Conservation (phyloP, 2,329 filamentous ascomycete species). For the Verticillium isaacii region DNA sequence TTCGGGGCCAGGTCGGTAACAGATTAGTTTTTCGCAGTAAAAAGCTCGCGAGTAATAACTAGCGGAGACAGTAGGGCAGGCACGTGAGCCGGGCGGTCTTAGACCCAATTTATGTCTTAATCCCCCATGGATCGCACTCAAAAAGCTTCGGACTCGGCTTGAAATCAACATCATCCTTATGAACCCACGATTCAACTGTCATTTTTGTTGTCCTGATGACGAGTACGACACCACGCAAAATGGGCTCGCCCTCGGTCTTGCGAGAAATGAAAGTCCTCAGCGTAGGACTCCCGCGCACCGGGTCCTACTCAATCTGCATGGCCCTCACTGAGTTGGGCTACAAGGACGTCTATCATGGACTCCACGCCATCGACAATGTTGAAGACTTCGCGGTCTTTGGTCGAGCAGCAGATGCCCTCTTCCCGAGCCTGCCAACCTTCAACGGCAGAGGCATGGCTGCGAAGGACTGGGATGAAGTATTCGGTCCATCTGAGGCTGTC, state of each 20-base stretch:
- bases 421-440: conserved; percentile 14
- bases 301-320: conserved; percentile 24
- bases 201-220: neutral
- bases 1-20: too few species aligned
- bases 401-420: conserved; percentile 23
- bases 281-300: conserved; percentile 29
- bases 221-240: neutral
- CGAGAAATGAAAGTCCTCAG: conserved; percentile 38
- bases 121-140: too few species aligned
- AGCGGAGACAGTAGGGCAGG: too few species aligned
- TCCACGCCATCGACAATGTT: conserved; percentile 16
- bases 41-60: too few species aligned
- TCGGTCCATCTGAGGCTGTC: conserved; percentile 20
- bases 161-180: too few species aligned
- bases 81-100: too few species aligned
- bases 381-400: conserved; percentile 19
- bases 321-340: conserved; percentile 27
- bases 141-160: too few species aligned
- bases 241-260: neutral
- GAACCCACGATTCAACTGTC: too few species aligned
- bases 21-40: too few species aligned
- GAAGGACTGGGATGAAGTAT: conserved; percentile 18
- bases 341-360: conserved; percentile 24
- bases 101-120: too few species aligned
- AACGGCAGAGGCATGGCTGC: conserved; percentile 13